Conservation (phyloP, 1,284 basidiomycete genomes). For the Phenoliferia sp. region DNA sequence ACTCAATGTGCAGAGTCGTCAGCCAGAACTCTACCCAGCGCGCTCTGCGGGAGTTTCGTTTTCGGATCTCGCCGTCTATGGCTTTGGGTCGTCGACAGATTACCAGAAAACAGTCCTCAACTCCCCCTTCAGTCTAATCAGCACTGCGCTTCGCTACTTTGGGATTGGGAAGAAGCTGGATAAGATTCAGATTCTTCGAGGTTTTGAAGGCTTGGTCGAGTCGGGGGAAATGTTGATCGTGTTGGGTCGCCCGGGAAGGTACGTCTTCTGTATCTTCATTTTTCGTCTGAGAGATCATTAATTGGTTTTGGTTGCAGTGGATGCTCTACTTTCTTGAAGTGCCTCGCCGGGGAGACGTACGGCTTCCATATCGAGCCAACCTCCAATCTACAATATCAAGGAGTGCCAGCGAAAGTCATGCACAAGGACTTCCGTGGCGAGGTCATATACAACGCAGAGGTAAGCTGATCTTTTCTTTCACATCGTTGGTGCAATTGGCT, state of each 20-base stretch:
- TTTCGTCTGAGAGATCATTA: background rate
- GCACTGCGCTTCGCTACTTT: conserved; percentile 39
- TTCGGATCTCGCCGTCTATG: conserved; percentile 48
- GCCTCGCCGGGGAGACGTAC: conserved; percentile 53
- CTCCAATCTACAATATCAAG: conserved; percentile 43
- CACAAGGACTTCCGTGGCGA: conserved; percentile 43
- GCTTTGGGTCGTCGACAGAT: conserved; percentile 48
- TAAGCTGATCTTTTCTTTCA: background rate
- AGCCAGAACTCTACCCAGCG: conserved; percentile 38
- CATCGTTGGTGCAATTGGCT: background rate
- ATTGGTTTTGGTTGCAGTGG: conserved; percentile 43
- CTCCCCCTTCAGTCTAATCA: conserved; percentile 42
- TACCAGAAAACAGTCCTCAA: conserved; percentile 51
- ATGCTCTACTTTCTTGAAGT: conserved; percentile 56
- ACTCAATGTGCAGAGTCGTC: too few relatives aligned
- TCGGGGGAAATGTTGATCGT: conserved; percentile 56
- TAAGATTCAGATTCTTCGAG: conserved; percentile 48
- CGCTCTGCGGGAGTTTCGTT: conserved; percentile 48
- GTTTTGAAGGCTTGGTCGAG: conserved; percentile 52
- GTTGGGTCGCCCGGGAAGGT: conserved; percentile 58
- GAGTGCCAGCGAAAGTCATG: conserved; percentile 45
- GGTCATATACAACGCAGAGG: conserved; percentile 42
- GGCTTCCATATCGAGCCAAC: conserved; percentile 47
- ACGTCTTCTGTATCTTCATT: conserved; percentile 10
- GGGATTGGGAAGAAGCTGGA: conserved; percentile 41